A percentile compares a stretch with the other conserved stretches of the same genome.
Evolutionary conservation across 2,329 filamentous ascomycete species (phyloP).

Genomic region (Apiospora saccharicola): DNA sequence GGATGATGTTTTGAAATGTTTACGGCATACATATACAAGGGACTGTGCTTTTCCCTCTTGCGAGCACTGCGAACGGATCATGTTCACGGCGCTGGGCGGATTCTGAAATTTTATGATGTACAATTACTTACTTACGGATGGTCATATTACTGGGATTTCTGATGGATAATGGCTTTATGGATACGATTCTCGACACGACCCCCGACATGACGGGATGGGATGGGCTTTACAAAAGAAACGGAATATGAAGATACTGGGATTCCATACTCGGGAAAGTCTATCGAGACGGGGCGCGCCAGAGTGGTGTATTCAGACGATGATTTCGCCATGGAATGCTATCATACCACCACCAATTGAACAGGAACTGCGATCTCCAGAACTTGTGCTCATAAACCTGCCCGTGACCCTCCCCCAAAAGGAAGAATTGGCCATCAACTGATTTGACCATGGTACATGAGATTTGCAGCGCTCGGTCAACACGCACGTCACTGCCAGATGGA

Average conservation of each 20-base stretch:
- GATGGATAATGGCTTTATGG: constrained; percentile 26
- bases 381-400: background rate
- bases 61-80: constrained; percentile 13
- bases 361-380: background rate
- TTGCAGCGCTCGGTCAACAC: constrained; percentile 2
- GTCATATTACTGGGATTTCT: constrained; percentile 15
- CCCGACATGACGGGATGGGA: background rate
- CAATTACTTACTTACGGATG: constrained; percentile 13
- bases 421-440: background rate
- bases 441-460: background rate
- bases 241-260: constrained; percentile 5
- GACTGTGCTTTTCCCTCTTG: background rate
- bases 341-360: background rate
- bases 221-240: constrained; percentile 13
- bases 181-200: constrained; percentile 23
- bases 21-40: constrained; percentile 1
- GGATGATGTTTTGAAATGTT: constrained; percentile 64
- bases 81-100: constrained; percentile 2
- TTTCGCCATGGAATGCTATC: background rate
- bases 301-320: constrained; percentile 1
- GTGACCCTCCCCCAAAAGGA: background rate
- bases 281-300: constrained; percentile 1
- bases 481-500: constrained; percentile 5
- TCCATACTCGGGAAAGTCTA: background rate
- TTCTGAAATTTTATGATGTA: constrained; percentile 10